Percentiles rank a stretch among this genome's conserved stretches.
phyloP scores from a whole-genome alignment of 345 rosid species.

The Salix caprea region DNA sequence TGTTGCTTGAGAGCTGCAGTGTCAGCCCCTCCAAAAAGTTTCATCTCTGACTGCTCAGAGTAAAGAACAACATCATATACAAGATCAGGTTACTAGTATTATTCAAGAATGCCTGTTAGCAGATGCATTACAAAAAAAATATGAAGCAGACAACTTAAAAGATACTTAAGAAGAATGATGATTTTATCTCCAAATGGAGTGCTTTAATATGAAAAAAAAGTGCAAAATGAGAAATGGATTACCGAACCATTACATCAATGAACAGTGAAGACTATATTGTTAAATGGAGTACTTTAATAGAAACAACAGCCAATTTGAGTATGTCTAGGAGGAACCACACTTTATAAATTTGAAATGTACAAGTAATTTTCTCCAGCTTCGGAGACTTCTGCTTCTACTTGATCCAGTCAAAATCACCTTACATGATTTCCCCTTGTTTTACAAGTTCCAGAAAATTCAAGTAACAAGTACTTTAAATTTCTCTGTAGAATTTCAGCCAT shows the following conservation, averaged over 20 bases:
- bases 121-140: background rate
- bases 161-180: background rate
- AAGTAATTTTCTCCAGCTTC: background rate
- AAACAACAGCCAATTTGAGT: background rate
- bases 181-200: background rate
- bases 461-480: background rate
- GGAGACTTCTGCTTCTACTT: background rate
- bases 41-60: slow-evolving; percentile 80
- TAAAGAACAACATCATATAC: background rate
- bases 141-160: slow-evolving; percentile 5
- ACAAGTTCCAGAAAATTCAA: background rate
- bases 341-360: background rate
- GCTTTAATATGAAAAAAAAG: background rate
- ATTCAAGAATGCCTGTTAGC: background rate
- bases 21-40: slow-evolving; percentile 73
- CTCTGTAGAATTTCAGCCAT: background rate
- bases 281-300: background rate
- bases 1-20: slow-evolving; percentile 79
- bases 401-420: slow-evolving; percentile 5
- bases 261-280: background rate
- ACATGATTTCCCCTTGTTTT: background rate
- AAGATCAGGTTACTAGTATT: background rate
- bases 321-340: background rate
- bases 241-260: background rate
- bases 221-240: background rate